phyloP scores from a whole-genome alignment of 768 basidiomycete genomes.

The Cystofilobasidium ferigula region DNA sequence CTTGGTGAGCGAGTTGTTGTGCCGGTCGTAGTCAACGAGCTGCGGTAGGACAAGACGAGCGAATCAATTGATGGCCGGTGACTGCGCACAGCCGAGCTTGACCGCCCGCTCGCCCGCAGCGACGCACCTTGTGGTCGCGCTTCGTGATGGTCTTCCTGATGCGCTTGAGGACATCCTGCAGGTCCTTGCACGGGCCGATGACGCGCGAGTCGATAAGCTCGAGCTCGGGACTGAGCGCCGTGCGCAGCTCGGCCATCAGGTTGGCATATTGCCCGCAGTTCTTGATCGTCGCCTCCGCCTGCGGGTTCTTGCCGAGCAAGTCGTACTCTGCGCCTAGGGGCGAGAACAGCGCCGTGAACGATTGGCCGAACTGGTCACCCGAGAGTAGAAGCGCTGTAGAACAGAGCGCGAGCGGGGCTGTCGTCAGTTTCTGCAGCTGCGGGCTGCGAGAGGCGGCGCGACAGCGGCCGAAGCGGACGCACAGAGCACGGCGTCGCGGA shows the following conservation, averaged over 20 bases:
- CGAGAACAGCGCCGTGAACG: constrained; percentile 34
- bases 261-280: constrained; percentile 63
- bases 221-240: constrained; percentile 69
- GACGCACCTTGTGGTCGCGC: constrained; percentile 79
- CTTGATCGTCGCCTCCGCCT: constrained; percentile 61
- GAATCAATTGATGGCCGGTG: no score
- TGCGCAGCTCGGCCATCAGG: constrained; percentile 51
- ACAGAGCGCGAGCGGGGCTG: constrained; percentile 58
- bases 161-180: constrained; percentile 70
- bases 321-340: constrained; percentile 54
- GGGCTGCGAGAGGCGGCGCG: not conserved
- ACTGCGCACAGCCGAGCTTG: no score
- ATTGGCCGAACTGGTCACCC: constrained; percentile 38
- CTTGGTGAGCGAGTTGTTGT: constrained; percentile 90
- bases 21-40: constrained; percentile 88
- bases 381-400: constrained; percentile 42
- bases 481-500: constrained; percentile 71
- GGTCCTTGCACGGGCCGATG: constrained; percentile 73
- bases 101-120: not conserved
- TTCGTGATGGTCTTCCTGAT: constrained; percentile 92
- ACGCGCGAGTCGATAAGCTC: constrained; percentile 86
- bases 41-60: constrained; percentile 31
- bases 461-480: constrained; percentile 33
- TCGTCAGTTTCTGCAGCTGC: not conserved
- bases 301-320: constrained; percentile 64